phyloP scores from a whole-genome alignment of 2,329 filamentous ascomycete genomes.

The Alternaria arbusti region DNA sequence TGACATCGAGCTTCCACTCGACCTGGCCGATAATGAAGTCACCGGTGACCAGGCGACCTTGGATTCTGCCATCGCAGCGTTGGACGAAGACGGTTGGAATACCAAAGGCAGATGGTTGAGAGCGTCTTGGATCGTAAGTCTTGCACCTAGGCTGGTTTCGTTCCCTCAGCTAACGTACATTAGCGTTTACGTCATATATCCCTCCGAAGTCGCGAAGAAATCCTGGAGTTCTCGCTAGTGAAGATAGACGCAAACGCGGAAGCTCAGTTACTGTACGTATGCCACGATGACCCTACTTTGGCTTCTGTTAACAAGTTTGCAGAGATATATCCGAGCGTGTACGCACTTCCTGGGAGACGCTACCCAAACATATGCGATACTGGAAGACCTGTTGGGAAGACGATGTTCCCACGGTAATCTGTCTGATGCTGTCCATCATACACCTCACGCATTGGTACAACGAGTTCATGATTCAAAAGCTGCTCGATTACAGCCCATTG shows the following conservation, averaged over 20 bases:
- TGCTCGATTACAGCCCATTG: slow-evolving; percentile 35
- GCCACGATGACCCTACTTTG: neutral
- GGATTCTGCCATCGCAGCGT: slow-evolving; percentile 18
- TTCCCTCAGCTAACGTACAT: neutral
- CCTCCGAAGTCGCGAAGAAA: slow-evolving; percentile 38
- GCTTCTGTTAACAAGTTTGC: neutral
- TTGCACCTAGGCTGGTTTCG: neutral
- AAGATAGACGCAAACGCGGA: slow-evolving; percentile 30
- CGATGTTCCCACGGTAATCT: slow-evolving; percentile 27
- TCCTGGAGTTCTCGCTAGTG: slow-evolving; percentile 37
- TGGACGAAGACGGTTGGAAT: slow-evolving; percentile 51
- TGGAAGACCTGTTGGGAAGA: slow-evolving; percentile 39
- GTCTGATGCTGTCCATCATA: slow-evolving; percentile 45
- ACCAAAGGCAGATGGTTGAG: slow-evolving; percentile 31
- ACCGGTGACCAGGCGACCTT: slow-evolving; percentile 25
- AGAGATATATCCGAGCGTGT: slow-evolving; percentile 40
- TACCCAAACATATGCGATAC: slow-evolving; percentile 41
- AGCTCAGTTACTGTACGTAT: slow-evolving; percentile 26
- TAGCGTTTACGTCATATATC: slow-evolving; percentile 34
- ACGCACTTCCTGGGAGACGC: slow-evolving; percentile 31
- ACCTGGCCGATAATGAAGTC: slow-evolving; percentile 38
- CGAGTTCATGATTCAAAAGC: slow-evolving; percentile 45
- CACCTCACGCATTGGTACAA: slow-evolving; percentile 44
- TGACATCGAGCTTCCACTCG: slow-evolving; percentile 38
- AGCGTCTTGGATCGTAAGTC: slow-evolving; percentile 35